Conservation (phyloP, 257 asterid genomes). For the Solanum clarkiae region DNA sequence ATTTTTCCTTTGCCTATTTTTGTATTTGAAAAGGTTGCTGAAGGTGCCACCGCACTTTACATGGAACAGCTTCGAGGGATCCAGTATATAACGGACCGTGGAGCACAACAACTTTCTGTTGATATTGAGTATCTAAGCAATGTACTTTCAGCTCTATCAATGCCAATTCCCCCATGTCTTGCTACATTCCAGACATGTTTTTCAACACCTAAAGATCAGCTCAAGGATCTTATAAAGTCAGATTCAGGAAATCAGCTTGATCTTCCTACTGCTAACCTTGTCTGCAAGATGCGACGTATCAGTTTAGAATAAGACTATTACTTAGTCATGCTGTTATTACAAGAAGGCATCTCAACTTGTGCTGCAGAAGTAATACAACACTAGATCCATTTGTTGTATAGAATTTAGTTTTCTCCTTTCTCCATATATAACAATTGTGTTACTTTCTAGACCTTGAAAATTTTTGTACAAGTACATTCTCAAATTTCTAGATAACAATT, state of each 20-base stretch:
- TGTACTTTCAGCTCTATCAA: conserved; percentile 86
- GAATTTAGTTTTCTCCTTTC: neutral
- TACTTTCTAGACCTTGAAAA: neutral
- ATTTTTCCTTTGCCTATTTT: neutral
- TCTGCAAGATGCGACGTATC: conserved; percentile 82
- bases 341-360: neutral
- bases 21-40: conserved; percentile 56
- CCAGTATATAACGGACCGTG: conserved; percentile 79
- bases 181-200: conserved; percentile 77
- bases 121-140: conserved; percentile 89
- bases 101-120: conserved; percentile 88
- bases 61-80: conserved; percentile 85
- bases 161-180: conserved; percentile 76
- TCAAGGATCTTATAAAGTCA: conserved; percentile 62
- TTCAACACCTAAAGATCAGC: conserved; percentile 68
- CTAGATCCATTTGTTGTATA: neutral
- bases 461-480: neutral
- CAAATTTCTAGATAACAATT: neutral
- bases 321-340: neutral
- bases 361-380: neutral
- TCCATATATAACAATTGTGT: neutral
- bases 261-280: conserved; percentile 75
- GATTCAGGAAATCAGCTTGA: conserved; percentile 70
- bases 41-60: conserved; percentile 85
- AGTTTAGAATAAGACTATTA: conserved; percentile 31